Base-by-base conservation (phyloP, 148 eudicot species). In the Rhododendron williamsianum region DNA sequence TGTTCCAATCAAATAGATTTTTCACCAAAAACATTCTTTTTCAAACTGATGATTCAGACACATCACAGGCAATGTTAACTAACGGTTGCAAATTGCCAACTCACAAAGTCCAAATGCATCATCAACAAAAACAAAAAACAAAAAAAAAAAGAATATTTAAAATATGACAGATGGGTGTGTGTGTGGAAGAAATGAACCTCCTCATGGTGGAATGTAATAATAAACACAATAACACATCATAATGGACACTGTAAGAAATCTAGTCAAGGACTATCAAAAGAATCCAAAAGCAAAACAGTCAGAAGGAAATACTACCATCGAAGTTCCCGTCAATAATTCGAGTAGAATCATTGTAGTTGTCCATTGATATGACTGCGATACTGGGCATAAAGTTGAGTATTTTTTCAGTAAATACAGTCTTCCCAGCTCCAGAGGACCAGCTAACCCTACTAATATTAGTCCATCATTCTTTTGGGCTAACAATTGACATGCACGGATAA, bases 391-490 rank as follows among this genome's bases (percentile, higher is more conserved):
- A 96, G 85, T 91, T 92, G 48, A 92, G 89, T 83, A 96, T 89
- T 87, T 96, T 96, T 86, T 96, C 99, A 36, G 98, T 96, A 83
- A 96, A 95, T 65, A 91, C 91, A 81, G 94, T 93, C 88, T 96
- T 96, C 77, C 98, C 99, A 60, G 99, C 98, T 79, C 99, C 99
- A 36, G 98, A 96, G 98, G 99, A 81, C 99, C 99, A 60, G 99
- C 99, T 85, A 96, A 18, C 65, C 99, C 98, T 35, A 96, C 93
- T 74, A 96, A 85, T 89, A 93, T 90, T 19, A 95, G 90, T 67
- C 99, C 98, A 51, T 94, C 95, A 89, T 93, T 96, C 84, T 93
- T 96, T 76, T 94, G 98, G 49, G 94, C 91, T 85, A 96, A 89
- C 88, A 93, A 83, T 79, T 96, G 98, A 93, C 99, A 95, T 7